Evolutionary conservation across 2,329 filamentous ascomycete species (phyloP).

Genomic region (Exophiala oligosperma): DNA sequence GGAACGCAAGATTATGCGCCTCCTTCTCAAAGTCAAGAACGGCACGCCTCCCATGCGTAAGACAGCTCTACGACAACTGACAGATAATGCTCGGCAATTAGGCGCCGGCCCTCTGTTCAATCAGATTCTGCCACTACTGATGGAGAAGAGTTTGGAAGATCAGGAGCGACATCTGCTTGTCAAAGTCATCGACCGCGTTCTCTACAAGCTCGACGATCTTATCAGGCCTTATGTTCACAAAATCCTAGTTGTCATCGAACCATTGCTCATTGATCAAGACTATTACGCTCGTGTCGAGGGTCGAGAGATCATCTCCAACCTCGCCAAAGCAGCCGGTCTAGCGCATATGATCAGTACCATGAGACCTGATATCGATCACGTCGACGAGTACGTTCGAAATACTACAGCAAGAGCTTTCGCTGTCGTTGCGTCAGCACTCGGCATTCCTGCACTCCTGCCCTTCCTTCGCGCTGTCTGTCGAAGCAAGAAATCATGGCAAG

Average conservation of each 20-base stretch:
- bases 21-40: conserved; percentile 98
- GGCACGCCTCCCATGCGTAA: conserved; percentile 98
- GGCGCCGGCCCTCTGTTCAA: conserved; percentile 93
- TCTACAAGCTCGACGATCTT: conserved; percentile 97
- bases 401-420: conserved; percentile 96
- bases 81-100: conserved; percentile 95
- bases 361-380: conserved; percentile 97
- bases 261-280: conserved; percentile 98
- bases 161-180: conserved; percentile 97
- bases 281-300: conserved; percentile 98
- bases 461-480: conserved; percentile 94
- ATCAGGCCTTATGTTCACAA: conserved; percentile 97
- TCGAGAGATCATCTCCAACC: conserved; percentile 97
- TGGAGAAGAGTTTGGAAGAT: conserved; percentile 97
- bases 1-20: conserved; percentile 96
- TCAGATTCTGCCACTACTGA: conserved; percentile 91
- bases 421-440: conserved; percentile 92
- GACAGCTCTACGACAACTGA: conserved; percentile 93
- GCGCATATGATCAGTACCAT: conserved; percentile 99
- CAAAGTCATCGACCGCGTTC: conserved; percentile 97
- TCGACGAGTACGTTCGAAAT: conserved; percentile 97
- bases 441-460: conserved; percentile 90
- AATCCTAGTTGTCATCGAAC: conserved; percentile 97
- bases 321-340: conserved; percentile 92
- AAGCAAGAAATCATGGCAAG: conserved; percentile 99